phyloP scores from a whole-genome alignment of 1,139 yeast genomes.

The Kurtzmaniella natalensis region DNA sequence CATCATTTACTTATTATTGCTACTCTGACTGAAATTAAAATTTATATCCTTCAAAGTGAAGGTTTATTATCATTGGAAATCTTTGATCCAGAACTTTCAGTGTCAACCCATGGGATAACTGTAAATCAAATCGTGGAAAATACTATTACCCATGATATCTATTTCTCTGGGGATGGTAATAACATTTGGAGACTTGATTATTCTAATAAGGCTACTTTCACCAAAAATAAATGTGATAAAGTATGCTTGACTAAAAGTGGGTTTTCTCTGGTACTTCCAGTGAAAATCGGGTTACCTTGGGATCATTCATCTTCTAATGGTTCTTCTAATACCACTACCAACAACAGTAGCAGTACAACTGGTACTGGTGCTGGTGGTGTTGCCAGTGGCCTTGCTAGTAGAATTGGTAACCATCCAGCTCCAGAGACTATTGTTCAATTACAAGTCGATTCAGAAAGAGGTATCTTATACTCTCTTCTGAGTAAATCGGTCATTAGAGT shows the following conservation, averaged over 20 bases:
- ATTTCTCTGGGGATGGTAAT: constrained; percentile 78
- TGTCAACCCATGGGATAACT: constrained; percentile 73
- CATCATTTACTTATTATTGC: constrained; percentile 70
- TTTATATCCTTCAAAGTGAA: constrained; percentile 63
- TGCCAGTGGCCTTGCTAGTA: constrained; percentile 12
- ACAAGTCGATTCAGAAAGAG: constrained; percentile 72
- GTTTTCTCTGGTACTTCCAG: constrained; percentile 54
- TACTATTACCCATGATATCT: constrained; percentile 70
- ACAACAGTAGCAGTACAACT: constrained; percentile 1
- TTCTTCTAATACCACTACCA: constrained; percentile 2
- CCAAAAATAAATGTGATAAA: constrained; percentile 77
- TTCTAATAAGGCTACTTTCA: constrained; percentile 85
- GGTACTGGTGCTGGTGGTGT: constrained; percentile 9
- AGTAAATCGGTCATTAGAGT: constrained; percentile 80
- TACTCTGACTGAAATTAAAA: constrained; percentile 74
- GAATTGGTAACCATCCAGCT: too few relatives aligned
- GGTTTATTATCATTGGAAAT: constrained; percentile 57
- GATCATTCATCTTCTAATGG: constrained; percentile 2
- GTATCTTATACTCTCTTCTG: constrained; percentile 75
- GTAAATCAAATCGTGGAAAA: constrained; percentile 61
- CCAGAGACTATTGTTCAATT: constrained; percentile 63
- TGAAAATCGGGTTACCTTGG: constrained; percentile 32
- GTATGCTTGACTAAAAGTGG: constrained; percentile 73
- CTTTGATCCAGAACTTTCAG: constrained; percentile 78
- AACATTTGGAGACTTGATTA: constrained; percentile 88